A percentile compares a stretch with the other conserved stretches of the same genome.
Evolutionary conservation across 768 basidiomycete genomes (phyloP).

Genomic region (Psilocybe subaeruginosa): DNA sequence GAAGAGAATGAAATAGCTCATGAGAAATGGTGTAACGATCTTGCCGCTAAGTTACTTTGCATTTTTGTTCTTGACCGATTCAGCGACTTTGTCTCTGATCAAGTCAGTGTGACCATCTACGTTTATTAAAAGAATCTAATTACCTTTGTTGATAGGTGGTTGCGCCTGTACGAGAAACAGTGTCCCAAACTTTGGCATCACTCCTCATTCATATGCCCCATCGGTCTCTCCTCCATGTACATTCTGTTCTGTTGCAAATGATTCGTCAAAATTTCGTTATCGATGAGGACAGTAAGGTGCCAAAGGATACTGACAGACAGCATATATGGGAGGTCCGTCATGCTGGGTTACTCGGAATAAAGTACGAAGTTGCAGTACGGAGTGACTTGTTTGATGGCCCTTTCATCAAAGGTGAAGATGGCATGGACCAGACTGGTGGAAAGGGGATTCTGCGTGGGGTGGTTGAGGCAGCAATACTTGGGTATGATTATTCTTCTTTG

Average conservation of each 20-base stretch:
- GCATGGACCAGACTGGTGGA: slow-evolving; percentile 42
- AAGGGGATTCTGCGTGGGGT: slow-evolving; percentile 73
- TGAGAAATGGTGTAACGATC: slow-evolving; percentile 87
- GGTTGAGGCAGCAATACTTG: slow-evolving; percentile 88
- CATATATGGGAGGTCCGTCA: slow-evolving; percentile 98
- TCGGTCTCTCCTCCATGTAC: slow-evolving; percentile 79
- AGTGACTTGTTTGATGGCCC: slow-evolving; percentile 72
- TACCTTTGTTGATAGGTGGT: slow-evolving; percentile 55
- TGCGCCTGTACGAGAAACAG: slow-evolving; percentile 95
- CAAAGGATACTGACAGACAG: slow-evolving; percentile 40
- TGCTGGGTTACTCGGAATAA: slow-evolving; percentile 95
- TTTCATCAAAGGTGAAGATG: slow-evolving; percentile 37
- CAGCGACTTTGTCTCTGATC: slow-evolving; percentile 96
- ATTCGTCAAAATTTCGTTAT: slow-evolving; percentile 83
- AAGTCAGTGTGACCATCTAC: slow-evolving; percentile 37
- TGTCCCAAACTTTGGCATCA: slow-evolving; percentile 91
- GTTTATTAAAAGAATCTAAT: not conserved
- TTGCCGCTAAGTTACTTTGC: slow-evolving; percentile 84
- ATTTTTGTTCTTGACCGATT: slow-evolving; percentile 97
- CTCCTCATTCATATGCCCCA: slow-evolving; percentile 87
- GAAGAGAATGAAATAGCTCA: slow-evolving; percentile 70
- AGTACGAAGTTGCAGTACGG: slow-evolving; percentile 96
- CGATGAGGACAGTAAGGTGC: slow-evolving; percentile 33
- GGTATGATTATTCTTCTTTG: slow-evolving; percentile 51
- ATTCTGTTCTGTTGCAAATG: slow-evolving; percentile 88